phyloP scores from a whole-genome alignment of 2,329 filamentous ascomycete genomes.

The Xylaria sp. region DNA sequence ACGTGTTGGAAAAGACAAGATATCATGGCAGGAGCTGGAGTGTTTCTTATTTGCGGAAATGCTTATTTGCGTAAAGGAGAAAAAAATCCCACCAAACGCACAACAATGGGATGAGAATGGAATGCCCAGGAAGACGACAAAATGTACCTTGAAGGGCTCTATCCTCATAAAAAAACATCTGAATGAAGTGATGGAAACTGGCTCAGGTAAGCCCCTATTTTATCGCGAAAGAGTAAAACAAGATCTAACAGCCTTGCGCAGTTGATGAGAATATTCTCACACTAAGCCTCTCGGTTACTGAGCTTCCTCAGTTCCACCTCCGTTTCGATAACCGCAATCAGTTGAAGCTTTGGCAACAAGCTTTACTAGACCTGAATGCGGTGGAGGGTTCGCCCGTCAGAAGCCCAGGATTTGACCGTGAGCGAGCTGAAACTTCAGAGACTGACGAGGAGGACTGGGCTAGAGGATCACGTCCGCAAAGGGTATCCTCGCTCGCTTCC shows the following conservation, averaged over 20 bases:
- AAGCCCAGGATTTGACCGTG: conserved; percentile 80
- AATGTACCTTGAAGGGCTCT: conserved; percentile 93
- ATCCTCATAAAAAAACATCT: conserved; percentile 98
- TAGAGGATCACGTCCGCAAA: conserved; percentile 62
- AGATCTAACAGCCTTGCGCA: conserved; percentile 37
- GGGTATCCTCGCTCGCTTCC: conserved; percentile 83
- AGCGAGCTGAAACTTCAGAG: conserved; percentile 77
- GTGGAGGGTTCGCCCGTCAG: conserved; percentile 68
- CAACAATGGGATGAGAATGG: conserved; percentile 71
- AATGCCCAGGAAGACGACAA: conserved; percentile 66
- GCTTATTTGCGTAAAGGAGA: conserved; percentile 99
- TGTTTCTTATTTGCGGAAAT: conserved; percentile 98
- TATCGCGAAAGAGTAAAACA: conserved; percentile 32
- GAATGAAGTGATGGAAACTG: conserved; percentile 80
- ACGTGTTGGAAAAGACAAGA: conserved; percentile 92
- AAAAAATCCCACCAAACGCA: conserved; percentile 67
- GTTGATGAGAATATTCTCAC: conserved; percentile 84
- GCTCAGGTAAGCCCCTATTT: conserved; percentile 48
- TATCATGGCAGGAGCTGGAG: conserved; percentile 96
- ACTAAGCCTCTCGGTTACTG: conserved; percentile 85
- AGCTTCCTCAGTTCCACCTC: conserved; percentile 93
- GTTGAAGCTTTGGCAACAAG: conserved; percentile 88
- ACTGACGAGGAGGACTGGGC: conserved; percentile 90
- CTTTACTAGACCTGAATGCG: conserved; percentile 81
- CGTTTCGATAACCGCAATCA: conserved; percentile 84